Evolutionary conservation across 139 green algal species (phyloP).

Genomic region (Raphidocelis subcapitata): DNA sequence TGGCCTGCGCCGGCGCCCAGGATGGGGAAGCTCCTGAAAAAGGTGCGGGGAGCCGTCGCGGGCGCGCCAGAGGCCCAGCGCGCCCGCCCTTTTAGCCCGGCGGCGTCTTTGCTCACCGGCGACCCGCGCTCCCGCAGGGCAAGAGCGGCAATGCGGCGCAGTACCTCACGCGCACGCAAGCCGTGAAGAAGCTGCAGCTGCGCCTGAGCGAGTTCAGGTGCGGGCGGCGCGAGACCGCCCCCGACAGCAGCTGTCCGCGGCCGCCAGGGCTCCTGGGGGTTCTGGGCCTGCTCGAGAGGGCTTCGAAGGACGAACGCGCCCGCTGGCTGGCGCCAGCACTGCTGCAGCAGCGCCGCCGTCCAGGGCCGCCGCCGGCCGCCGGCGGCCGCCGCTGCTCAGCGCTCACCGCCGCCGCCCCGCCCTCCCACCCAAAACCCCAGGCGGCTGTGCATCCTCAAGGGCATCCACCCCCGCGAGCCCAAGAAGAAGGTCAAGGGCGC

Average conservation of each 20-base stretch:
- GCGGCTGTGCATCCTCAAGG: constrained; percentile 98
- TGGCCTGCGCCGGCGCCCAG: no score
- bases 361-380: neutral
- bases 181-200: constrained; percentile 96
- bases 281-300: neutral
- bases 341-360: neutral
- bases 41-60: no score
- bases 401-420: neutral
- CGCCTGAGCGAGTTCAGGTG: constrained; percentile 93
- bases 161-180: constrained; percentile 95
- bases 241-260: no score
- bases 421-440: constrained; percentile 35
- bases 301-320: no score
- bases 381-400: neutral
- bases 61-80: no score
- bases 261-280: neutral
- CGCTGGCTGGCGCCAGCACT: no score
- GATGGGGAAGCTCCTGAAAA: no score
- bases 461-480: constrained; percentile 96
- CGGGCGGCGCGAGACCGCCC: neutral
- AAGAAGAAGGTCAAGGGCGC: constrained; percentile 93
- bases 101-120: no score
- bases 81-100: no score
- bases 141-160: constrained; percentile 72
- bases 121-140: constrained; percentile 25